phyloP scores from a whole-genome alignment of 2,329 filamentous ascomycete genomes.

The Elsinoe necatrix region DNA sequence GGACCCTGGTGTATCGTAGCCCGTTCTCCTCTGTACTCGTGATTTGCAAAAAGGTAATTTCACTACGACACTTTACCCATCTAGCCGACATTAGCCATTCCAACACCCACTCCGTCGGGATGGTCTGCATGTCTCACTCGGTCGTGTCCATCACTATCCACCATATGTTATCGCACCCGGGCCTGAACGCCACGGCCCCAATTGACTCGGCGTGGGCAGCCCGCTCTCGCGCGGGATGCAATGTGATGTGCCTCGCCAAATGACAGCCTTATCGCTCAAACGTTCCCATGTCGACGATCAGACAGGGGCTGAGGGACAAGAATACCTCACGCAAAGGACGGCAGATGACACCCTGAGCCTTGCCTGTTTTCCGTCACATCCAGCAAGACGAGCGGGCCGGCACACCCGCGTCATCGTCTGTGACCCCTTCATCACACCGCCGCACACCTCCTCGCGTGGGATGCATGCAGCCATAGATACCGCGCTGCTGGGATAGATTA shows the following conservation, averaged over 20 bases:
- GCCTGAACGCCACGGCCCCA: neutral
- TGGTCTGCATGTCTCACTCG: constrained; percentile 3
- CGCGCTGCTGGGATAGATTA: constrained; percentile 8
- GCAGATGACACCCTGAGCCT: constrained; percentile 6
- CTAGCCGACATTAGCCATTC: constrained; percentile 12
- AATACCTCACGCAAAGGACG: neutral
- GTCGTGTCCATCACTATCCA: neutral
- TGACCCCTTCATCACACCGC: neutral
- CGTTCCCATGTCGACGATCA: neutral
- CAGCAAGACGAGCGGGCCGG: neutral
- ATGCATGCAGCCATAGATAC: neutral
- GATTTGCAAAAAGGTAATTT: neutral
- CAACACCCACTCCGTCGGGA: constrained; percentile 3
- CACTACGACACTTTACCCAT: neutral
- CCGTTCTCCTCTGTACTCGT: neutral
- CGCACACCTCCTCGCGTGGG: neutral
- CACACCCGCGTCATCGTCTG: constrained; percentile 1
- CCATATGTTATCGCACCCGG: neutral
- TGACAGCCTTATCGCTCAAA: constrained; percentile 1
- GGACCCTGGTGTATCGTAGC: neutral
- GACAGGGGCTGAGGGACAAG: neutral
- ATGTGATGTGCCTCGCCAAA: neutral
- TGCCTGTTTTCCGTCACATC: neutral
- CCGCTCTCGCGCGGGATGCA: neutral
- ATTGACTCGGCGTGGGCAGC: no score